These are phyloP conservation scores for Oryza glaberrima DNA, from an alignment of 176 grass and related monocot species.

Conservation along the genomic window DNA sequence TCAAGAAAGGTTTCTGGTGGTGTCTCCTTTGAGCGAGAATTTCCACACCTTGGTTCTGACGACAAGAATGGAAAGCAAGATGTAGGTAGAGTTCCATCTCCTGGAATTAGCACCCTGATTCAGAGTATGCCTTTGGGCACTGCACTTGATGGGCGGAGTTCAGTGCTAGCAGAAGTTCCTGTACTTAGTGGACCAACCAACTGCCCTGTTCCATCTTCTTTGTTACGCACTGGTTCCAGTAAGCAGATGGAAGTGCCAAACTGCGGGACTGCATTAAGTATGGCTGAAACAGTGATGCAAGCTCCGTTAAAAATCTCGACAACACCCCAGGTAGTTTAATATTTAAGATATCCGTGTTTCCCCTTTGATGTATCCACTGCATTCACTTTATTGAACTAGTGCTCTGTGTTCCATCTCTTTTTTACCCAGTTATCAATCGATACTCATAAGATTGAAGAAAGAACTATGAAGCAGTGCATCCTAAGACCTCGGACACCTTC, in stretches of 20 bases:
- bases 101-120: conserved; percentile 66
- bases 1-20: conserved; percentile 47
- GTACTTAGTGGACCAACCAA: conserved; percentile 42
- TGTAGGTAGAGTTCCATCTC: conserved; percentile 52
- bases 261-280: conserved; percentile 52
- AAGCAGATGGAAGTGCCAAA: conserved; percentile 35
- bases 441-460: conserved; percentile 75
- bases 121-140: conserved; percentile 56
- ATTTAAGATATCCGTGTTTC: conserved; percentile 5
- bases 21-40: conserved; percentile 65
- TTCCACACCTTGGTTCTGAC: conserved; percentile 68
- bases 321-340: conserved; percentile 56
- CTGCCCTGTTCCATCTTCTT: conserved; percentile 36
- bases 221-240: conserved; percentile 30
- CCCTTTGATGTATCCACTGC: background rate
- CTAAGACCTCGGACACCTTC: conserved; percentile 71
- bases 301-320: conserved; percentile 54
- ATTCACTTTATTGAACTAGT: conserved; percentile 24
- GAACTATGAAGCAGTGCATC: conserved; percentile 59
- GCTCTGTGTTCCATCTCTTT: conserved; percentile 4
- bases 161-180: conserved; percentile 74
- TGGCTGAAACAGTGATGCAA: conserved; percentile 80
- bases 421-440: conserved; percentile 59
- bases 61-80: conserved; percentile 63
- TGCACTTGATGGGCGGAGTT: conserved; percentile 50